These are phyloP conservation scores for Bifiguratus adelaidae DNA, from an alignment of 192 early-diverging fungal species.

Conservation along the genomic window DNA sequence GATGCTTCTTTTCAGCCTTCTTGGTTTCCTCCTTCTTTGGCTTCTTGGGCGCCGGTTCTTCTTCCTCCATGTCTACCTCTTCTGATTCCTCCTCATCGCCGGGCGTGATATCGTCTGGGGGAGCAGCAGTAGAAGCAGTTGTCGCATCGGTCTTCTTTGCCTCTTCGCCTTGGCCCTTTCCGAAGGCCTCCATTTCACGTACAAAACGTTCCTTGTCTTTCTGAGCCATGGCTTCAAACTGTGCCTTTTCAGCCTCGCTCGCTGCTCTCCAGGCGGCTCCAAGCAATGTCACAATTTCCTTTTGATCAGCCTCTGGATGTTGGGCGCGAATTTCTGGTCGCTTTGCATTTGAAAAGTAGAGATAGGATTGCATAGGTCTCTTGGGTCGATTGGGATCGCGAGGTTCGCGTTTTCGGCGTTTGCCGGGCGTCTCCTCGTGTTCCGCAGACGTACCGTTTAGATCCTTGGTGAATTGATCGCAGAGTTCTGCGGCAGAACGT, in stretches of 20 bases:
- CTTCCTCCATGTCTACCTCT: neutral
- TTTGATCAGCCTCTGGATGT: constrained; percentile 45
- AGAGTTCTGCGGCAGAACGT: neutral
- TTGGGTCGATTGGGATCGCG: constrained; percentile 86
- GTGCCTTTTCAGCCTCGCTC: neutral
- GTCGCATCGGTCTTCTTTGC: neutral
- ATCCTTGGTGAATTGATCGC: neutral
- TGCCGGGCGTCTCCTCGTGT: constrained; percentile 21
- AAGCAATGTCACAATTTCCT: constrained; percentile 4
- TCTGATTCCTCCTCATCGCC: neutral
- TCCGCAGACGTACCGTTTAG: neutral
- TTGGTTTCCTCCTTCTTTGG: neutral
- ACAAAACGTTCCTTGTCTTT: constrained; percentile 3
- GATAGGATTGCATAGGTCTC: constrained; percentile 75
- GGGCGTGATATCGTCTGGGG: neutral
- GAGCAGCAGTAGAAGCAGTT: neutral
- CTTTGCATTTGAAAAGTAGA: constrained; percentile 75
- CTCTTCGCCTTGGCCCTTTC: neutral
- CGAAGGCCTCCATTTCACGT: neutral
- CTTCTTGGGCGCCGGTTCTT: neutral
- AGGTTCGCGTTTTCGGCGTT: constrained; percentile 40
- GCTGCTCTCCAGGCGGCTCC: constrained; percentile 2
- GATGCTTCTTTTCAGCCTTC: neutral
- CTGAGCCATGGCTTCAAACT: neutral
- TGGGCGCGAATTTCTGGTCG: constrained; percentile 62